These are phyloP conservation scores for Aspergillus avenaceus DNA, from an alignment of 495 filamentous ascomycete species.

Conservation along the genomic window DNA sequence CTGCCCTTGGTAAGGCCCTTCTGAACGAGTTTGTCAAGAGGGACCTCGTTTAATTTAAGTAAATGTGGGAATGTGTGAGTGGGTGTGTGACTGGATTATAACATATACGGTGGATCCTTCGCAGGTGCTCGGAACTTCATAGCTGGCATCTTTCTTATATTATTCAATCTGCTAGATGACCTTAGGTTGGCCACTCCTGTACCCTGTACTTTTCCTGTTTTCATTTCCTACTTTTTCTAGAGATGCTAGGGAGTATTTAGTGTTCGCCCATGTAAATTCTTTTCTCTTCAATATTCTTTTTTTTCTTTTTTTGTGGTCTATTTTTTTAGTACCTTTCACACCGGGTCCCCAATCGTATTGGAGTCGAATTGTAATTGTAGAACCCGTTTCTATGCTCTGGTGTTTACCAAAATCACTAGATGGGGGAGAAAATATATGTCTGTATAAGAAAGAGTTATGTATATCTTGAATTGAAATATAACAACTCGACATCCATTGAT, in stretches of 20 bases:
- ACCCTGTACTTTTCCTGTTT: constrained; percentile 19
- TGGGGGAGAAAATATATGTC: not conserved
- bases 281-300: not conserved
- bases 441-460: too few species aligned
- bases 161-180: constrained; percentile 14
- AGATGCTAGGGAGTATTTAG: constrained; percentile 26
- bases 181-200: constrained; percentile 16
- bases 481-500: too few species aligned
- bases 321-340: not conserved
- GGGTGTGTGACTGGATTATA: not conserved
- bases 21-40: constrained; percentile 93
- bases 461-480: too few species aligned
- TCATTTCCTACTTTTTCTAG: constrained; percentile 19
- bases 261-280: constrained; percentile 21
- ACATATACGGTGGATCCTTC: not conserved
- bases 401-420: too few species aligned
- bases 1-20: constrained; percentile 83
- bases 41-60: constrained; percentile 73
- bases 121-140: not conserved
- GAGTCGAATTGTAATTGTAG: too few species aligned
- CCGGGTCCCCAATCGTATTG: too few species aligned
- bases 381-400: too few species aligned
- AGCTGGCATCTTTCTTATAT: constrained; percentile 2
- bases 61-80: not conserved
- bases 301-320: not conserved